A percentile compares a stretch with the other conserved stretches of the same genome.
Evolutionary conservation across 208 protist genomes (phyloP).

Genomic region (Leishmania major): DNA sequence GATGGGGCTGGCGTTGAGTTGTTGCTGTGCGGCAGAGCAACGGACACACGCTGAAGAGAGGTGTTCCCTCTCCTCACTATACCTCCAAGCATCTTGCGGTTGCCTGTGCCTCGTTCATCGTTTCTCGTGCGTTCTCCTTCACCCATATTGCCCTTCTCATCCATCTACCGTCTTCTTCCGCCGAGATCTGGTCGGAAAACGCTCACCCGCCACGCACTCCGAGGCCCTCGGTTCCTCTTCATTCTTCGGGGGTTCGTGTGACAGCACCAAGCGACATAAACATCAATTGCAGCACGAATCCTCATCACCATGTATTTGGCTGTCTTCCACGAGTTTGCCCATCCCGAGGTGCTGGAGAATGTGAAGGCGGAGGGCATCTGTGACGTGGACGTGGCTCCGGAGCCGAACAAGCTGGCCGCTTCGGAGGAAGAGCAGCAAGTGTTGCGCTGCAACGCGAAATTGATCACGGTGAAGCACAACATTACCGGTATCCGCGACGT

Average conservation of each 20-base stretch:
- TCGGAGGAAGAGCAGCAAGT: slow-evolving; percentile 60
- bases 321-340: slow-evolving; percentile 84
- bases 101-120: neutral
- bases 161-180: neutral
- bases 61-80: neutral
- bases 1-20: neutral
- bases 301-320: slow-evolving; percentile 56
- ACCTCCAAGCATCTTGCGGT: neutral
- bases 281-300: neutral
- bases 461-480: slow-evolving; percentile 69
- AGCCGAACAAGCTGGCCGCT: slow-evolving; percentile 49
- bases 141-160: neutral
- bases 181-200: neutral
- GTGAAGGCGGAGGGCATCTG: slow-evolving; percentile 59
- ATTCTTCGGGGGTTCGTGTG: too few relatives aligned
- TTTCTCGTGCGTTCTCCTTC: neutral
- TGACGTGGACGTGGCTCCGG: slow-evolving; percentile 57
- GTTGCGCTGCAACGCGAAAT: slow-evolving; percentile 76
- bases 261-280: neutral
- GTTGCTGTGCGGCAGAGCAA: neutral
- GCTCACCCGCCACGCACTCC: neutral
- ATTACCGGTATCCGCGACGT: slow-evolving; percentile 43
- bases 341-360: slow-evolving; percentile 66
- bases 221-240: too few relatives aligned
- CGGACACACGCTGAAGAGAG: neutral